These are phyloP conservation scores for Dictyostelium firmibasis DNA, from an alignment of 78 protist genomes.

Conservation along the genomic window DNA sequence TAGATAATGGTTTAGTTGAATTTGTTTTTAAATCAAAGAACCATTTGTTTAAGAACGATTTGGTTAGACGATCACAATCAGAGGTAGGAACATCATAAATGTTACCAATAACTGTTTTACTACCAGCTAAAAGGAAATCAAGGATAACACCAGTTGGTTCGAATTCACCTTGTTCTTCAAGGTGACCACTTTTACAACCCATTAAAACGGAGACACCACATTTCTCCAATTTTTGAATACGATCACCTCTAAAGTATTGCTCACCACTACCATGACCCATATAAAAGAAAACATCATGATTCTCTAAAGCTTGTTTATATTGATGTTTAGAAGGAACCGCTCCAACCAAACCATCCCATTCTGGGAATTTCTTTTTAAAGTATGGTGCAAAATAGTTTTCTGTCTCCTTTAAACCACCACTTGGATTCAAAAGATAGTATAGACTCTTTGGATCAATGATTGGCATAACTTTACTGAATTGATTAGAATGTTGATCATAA, in stretches of 20 bases:
- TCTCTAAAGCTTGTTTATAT: slow-evolving; percentile 45
- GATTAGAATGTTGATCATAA: background rate
- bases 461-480: background rate
- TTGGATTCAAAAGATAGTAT: slow-evolving; percentile 79
- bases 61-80: slow-evolving; percentile 50
- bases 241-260: slow-evolving; percentile 49
- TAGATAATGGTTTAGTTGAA: background rate
- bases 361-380: background rate
- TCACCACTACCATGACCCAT: slow-evolving; percentile 91
- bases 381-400: background rate
- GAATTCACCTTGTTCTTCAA: slow-evolving; percentile 73
- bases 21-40: background rate
- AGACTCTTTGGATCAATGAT: slow-evolving; percentile 14
- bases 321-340: slow-evolving; percentile 15
- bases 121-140: slow-evolving; percentile 71
- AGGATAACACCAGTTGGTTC: slow-evolving; percentile 77
- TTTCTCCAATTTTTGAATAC: slow-evolving; percentile 31
- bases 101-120: slow-evolving; percentile 55
- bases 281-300: slow-evolving; percentile 64
- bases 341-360: slow-evolving; percentile 82
- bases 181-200: slow-evolving; percentile 85
- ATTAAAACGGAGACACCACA: slow-evolving; percentile 77
- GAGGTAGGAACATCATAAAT: slow-evolving; percentile 57
- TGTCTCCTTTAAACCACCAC: slow-evolving; percentile 66
- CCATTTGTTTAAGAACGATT: slow-evolving; percentile 41